Evolutionary conservation across 257 asterid species (phyloP), one percentile per base, ranked within the genome.

Genomic region (Ilex aquifolium): DNA sequence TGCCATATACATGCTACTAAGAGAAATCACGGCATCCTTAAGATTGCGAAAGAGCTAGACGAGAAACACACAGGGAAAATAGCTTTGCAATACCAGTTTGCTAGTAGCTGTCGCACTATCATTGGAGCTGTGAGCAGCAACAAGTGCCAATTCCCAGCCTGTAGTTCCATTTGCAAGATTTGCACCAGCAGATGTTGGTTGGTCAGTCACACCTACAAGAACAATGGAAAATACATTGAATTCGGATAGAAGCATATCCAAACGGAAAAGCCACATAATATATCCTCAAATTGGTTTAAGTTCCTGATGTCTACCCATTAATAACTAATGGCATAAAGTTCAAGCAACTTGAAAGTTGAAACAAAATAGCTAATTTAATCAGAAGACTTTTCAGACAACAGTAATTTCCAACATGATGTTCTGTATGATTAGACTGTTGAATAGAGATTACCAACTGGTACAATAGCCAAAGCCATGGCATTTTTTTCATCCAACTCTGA

Each of bases 131-230:
- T 97, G 96, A 65, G 94, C 87, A 3, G 88, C 76, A 29, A 90
- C 96, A 27, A 89, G 94, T 10, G 99, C 96, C 59, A 93, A 70
- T 71, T 93, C 99, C 99, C 99, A 93, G 78, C 97, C 94, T 2
- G 86, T 61, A 14, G 81, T 55, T 70, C 96, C 97, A 31, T 85
- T 85, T 7, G 73, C 65, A 63, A 79, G 69, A 82, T 67, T 69
- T 50, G 74, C 79, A 56, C 75, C 78, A 36, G 80, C 46, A 16
- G 88, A 75, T 49, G 72, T 76, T 8, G 89, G 80, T 78, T 84
- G 95, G 69, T 81, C 82, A 36, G 81, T 65, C 64, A 52, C 72
- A 55, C 75, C 86, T 77, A 60, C 32, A 71, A 59, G 27, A 5
- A 68, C 31, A 17, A 2, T 14, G 1, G n/a, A 10, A 46, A 6